Percentiles rank a stretch among this genome's conserved stretches.
These are phyloP conservation scores for Theobroma grandiflorum DNA, from an alignment of 441 rosid genomes.

Conservation along the genomic window DNA sequence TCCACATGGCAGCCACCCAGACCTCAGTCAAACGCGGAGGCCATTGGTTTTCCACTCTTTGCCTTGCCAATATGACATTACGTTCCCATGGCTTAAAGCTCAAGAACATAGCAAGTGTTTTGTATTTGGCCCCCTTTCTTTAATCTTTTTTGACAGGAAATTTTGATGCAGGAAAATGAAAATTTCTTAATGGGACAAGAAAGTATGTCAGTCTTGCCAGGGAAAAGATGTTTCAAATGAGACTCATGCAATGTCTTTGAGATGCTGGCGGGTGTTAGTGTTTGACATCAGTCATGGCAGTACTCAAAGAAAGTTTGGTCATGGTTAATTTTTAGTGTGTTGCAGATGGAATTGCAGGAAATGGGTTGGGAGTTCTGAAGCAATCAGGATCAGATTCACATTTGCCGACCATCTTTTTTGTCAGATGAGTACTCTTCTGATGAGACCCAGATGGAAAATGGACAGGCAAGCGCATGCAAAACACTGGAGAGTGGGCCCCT, in stretches of 20 bases:
- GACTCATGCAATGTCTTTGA: background rate
- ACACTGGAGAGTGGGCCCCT: background rate
- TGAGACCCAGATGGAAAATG: background rate
- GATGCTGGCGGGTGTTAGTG: background rate
- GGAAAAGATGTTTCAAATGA: background rate
- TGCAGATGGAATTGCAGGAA: background rate
- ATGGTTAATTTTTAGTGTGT: background rate
- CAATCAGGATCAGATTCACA: constrained; percentile 4
- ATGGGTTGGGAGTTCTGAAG: background rate
- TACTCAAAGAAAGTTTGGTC: background rate
- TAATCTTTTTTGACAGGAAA: background rate
- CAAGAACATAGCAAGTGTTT: background rate
- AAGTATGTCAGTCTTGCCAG: background rate
- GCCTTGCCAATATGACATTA: background rate
- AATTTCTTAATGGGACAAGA: background rate
- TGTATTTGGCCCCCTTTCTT: background rate
- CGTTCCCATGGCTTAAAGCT: background rate
- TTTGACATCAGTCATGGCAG: background rate
- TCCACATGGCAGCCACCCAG: background rate
- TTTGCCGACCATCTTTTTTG: background rate
- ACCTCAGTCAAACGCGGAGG: constrained; percentile 35
- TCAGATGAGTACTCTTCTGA: background rate
- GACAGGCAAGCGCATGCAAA: background rate
- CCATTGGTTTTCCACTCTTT: background rate
- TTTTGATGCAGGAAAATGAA: background rate